Evolutionary conservation across 2,329 filamentous ascomycete species (phyloP).

Genomic region (Alternaria arborescens): DNA sequence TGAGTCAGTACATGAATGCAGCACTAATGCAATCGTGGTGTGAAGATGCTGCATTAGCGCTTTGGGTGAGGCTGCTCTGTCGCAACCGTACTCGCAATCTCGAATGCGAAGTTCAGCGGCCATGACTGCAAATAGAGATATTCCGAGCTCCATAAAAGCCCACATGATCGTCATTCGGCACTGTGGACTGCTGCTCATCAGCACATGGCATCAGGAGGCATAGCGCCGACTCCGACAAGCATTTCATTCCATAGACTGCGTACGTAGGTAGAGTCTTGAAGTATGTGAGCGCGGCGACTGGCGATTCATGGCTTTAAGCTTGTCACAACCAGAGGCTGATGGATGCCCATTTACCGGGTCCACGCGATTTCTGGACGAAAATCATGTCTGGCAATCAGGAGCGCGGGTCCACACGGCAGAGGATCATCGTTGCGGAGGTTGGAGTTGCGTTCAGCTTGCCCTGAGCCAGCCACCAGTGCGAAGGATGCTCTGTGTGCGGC

Average conservation of each 20-base stretch:
- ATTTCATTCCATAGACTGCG: constrained; percentile 7
- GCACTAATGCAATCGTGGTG: constrained; percentile 19
- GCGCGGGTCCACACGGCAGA: constrained; percentile 22
- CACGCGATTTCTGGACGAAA: constrained; percentile 39
- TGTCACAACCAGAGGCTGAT: constrained; percentile 44
- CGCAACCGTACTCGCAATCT: constrained; percentile 8
- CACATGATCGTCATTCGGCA: constrained; percentile 4
- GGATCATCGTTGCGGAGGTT: constrained; percentile 15
- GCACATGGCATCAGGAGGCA: constrained; percentile 3
- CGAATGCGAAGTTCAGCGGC: constrained; percentile 10
- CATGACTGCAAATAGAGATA: constrained; percentile 8
- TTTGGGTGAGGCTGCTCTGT: constrained; percentile 24
- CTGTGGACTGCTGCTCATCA: neutral
- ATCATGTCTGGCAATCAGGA: constrained; percentile 37
- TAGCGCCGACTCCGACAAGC: constrained; percentile 1
- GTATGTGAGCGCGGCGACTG: constrained; percentile 22
- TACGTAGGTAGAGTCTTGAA: constrained; percentile 6
- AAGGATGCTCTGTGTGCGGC: constrained; percentile 17
- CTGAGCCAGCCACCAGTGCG: constrained; percentile 30
- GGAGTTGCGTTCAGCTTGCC: constrained; percentile 28
- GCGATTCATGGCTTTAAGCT: constrained; percentile 31
- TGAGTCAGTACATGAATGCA: constrained; percentile 12
- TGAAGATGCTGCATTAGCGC: constrained; percentile 27
- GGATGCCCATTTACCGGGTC: constrained; percentile 38
- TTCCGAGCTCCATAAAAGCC: constrained; percentile 6